These are phyloP conservation scores for Chenopodium album DNA, from an alignment of 148 eudicot genomes.

Conservation along the genomic window DNA sequence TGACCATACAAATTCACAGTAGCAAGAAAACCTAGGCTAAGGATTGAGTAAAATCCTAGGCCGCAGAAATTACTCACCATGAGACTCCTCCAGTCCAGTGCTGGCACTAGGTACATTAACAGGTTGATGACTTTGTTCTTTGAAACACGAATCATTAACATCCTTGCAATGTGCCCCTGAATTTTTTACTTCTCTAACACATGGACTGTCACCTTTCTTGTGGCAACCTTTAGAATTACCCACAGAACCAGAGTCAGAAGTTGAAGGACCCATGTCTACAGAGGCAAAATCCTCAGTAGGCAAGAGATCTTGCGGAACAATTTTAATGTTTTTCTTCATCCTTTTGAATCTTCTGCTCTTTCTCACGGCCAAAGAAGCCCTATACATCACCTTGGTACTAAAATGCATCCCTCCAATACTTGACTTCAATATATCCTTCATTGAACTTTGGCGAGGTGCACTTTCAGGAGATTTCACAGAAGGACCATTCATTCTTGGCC, in stretches of 20 bases:
- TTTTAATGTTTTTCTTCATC: conserved; percentile 27
- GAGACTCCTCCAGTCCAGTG: conserved; percentile 48
- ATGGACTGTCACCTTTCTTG: conserved; percentile 16
- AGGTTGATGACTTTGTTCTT: conserved; percentile 21
- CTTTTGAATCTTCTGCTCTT: conserved; percentile 53
- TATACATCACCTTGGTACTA: conserved; percentile 55
- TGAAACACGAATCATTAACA: conserved; percentile 24
- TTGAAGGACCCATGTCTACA: conserved; percentile 41
- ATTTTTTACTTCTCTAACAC: conserved; percentile 20
- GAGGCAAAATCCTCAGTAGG: conserved; percentile 20
- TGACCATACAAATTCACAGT: background rate
- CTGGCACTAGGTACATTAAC: conserved; percentile 43
- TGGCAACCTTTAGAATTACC: conserved; percentile 19
- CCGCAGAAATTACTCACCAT: conserved; percentile 39
- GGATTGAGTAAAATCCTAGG: background rate
- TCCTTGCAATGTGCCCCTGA: conserved; percentile 21
- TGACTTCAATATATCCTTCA: conserved; percentile 34
- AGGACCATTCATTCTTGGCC: background rate
- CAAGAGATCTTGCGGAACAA: conserved; percentile 21
- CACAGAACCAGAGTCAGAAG: conserved; percentile 29
- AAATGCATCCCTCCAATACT: conserved; percentile 38
- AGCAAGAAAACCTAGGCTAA: background rate
- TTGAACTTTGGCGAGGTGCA: conserved; percentile 27
- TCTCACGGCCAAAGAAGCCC: conserved; percentile 36
- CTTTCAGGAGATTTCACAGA: conserved; percentile 14